These are phyloP conservation scores for Barnettozyma sucrosica DNA, from an alignment of 805 yeast species.

Conservation along the genomic window DNA sequence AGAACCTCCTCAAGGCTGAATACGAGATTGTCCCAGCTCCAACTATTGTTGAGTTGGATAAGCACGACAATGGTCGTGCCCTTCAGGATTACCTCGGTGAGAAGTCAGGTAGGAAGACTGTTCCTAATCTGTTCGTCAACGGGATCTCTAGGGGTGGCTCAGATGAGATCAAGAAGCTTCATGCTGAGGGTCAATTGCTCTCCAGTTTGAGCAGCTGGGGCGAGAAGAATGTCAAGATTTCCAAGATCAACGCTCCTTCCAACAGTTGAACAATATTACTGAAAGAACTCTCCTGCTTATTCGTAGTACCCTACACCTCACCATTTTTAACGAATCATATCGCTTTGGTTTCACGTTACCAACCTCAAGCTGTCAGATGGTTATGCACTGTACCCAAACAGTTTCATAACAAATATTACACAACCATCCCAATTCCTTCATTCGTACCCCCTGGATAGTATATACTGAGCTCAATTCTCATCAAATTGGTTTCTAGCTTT, in stretches of 20 bases:
- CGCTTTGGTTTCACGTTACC: background rate
- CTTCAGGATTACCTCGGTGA: conserved; percentile 68
- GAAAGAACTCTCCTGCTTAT: background rate
- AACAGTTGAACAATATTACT: conserved; percentile 29
- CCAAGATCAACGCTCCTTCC: conserved; percentile 51
- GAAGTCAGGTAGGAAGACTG: conserved; percentile 75
- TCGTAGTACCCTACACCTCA: background rate
- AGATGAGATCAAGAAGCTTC: conserved; percentile 69
- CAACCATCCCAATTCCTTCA: too few species aligned
- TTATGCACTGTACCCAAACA: too few species aligned
- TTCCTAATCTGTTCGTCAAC: conserved; percentile 81
- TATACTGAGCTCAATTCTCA: too few species aligned
- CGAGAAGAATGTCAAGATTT: conserved; percentile 41
- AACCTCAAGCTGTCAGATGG: background rate
- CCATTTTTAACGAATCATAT: background rate
- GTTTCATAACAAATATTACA: too few species aligned
- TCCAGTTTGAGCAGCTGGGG: conserved; percentile 59
- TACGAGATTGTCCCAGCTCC: conserved; percentile 73
- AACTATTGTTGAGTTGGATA: conserved; percentile 73
- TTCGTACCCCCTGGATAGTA: too few species aligned
- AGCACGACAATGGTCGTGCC: conserved; percentile 66
- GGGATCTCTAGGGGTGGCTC: conserved; percentile 81
- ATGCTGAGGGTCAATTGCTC: conserved; percentile 49
- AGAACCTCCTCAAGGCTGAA: conserved; percentile 53
- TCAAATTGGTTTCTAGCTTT: too few species aligned